Evolutionary conservation across 2,329 filamentous ascomycete genomes (phyloP).

Genomic region (Apiospora hydei): DNA sequence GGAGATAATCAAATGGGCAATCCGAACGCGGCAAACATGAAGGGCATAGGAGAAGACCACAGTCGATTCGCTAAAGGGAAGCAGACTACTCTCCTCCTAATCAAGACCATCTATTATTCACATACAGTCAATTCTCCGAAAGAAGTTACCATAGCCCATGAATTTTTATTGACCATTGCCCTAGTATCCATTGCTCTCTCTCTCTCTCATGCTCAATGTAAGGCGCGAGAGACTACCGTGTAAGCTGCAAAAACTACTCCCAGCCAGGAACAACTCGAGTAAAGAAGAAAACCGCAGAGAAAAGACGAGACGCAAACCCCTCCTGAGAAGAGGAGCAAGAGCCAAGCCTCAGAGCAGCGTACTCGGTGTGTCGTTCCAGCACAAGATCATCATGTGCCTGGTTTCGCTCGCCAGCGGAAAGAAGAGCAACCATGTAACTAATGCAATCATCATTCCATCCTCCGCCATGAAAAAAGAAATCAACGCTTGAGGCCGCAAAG

Average conservation of each 20-base stretch:
- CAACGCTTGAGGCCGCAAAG: conserved; percentile 1
- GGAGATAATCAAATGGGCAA: neutral
- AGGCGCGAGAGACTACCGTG: neutral
- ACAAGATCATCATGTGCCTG: neutral
- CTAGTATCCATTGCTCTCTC: neutral
- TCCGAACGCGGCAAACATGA: neutral
- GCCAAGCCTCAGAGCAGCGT: neutral
- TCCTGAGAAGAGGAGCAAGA: neutral
- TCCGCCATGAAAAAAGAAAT: neutral
- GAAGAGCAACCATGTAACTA: neutral
- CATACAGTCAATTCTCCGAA: neutral
- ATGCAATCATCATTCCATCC: neutral
- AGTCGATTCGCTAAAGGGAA: neutral
- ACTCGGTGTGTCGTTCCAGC: neutral
- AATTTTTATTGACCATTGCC: neutral
- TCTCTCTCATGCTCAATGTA: neutral
- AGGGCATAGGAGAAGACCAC: neutral
- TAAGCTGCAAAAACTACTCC: conserved; percentile 3
- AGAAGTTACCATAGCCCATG: neutral
- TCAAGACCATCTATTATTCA: neutral
- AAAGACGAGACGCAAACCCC: neutral
- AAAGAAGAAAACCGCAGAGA: neutral
- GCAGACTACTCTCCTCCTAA: neutral
- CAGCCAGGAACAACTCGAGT: conserved; percentile 3
- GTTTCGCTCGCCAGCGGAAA: neutral